Percentiles rank a stretch among this genome's conserved stretches.
Evolutionary conservation across 306 rosid species (phyloP).

Genomic region (Senna siamea): DNA sequence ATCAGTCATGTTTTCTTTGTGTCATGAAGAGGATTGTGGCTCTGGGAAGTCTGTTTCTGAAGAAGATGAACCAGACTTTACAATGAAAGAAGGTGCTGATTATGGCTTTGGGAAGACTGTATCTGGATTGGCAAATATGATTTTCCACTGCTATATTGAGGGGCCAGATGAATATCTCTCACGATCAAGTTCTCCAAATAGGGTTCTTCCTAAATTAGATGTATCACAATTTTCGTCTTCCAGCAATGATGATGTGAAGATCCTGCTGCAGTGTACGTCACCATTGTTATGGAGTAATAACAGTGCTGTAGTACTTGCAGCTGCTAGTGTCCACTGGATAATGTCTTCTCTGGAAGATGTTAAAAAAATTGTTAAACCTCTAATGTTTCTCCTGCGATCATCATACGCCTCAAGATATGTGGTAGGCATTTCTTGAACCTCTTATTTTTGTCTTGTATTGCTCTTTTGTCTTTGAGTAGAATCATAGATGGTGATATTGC

Average conservation of each 20-base stretch:
- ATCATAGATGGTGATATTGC: background rate
- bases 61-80: slow-evolving; percentile 44
- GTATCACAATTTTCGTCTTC: slow-evolving; percentile 62
- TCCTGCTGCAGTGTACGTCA: slow-evolving; percentile 84
- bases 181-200: slow-evolving; percentile 60
- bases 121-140: slow-evolving; percentile 57
- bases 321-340: slow-evolving; percentile 94
- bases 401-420: slow-evolving; percentile 84
- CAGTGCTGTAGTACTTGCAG: slow-evolving; percentile 96
- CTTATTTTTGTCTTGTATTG: slow-evolving; percentile 31
- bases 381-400: slow-evolving; percentile 82
- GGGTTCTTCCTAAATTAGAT: slow-evolving; percentile 55
- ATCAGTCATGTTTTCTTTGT: slow-evolving; percentile 74
- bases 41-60: slow-evolving; percentile 33
- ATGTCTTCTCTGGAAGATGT: slow-evolving; percentile 76
- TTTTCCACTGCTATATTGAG: slow-evolving; percentile 84
- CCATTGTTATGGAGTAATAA: slow-evolving; percentile 96
- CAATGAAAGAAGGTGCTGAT: slow-evolving; percentile 50
- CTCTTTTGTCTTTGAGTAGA: background rate
- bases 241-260: slow-evolving; percentile 72
- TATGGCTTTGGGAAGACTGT: slow-evolving; percentile 43
- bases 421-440: slow-evolving; percentile 56
- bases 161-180: slow-evolving; percentile 93
- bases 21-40: slow-evolving; percentile 32
- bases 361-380: slow-evolving; percentile 79